Evolutionary conservation across 352 stramenopile genomes (phyloP), one percentile per base, ranked within the genome.

Genomic region (Phytopythium boreale): DNA sequence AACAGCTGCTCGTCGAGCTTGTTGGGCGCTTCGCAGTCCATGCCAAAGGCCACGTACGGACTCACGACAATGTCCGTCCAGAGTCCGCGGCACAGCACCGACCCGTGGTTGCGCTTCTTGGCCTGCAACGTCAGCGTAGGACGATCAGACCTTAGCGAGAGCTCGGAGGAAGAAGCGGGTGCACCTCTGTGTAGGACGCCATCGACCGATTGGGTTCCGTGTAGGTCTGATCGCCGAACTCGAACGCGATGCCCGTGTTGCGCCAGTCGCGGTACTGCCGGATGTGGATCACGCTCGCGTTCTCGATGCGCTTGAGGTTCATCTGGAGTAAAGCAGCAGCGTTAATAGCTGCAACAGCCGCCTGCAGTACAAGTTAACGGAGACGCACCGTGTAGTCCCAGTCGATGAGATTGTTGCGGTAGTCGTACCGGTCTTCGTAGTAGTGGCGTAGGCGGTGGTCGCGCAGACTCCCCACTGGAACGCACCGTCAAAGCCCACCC

Each of bases 141-240:
- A 7, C 29, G 29, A 34, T 34, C 29, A 34, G 29, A 34, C 3
- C 29, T n/a, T n/a, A n/a, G n/a, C n/a, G n/a, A n/a, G n/a, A 24
- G 41, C 6, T 11, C 11, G 41, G 14, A 31, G 12, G 1, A 44
- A 31, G 51, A 11, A 20, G 20, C 2, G 44, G 37, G 37, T n/a
- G 22, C 72, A 86, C 90, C 64, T 96, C 79, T 0, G 88, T 92
- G 69, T 97, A 98, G 41, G 88, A 77, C 2, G 88, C 80, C 84
- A 98, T 93, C 2, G 88, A 97, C 29, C 84, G 81, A 62, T 98
- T 98, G 2, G 92, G 90, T 47, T 86, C 62, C 22, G 84, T 88
- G 74, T 98, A 98, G 1, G 72, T 77, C 69, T 97, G 87, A 69
- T 98, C 90, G 11, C 92, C 95, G 70, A 98, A 98, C 82, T 99